Conservation (phyloP, 306 rosid species). For the Comarum palustre region DNA sequence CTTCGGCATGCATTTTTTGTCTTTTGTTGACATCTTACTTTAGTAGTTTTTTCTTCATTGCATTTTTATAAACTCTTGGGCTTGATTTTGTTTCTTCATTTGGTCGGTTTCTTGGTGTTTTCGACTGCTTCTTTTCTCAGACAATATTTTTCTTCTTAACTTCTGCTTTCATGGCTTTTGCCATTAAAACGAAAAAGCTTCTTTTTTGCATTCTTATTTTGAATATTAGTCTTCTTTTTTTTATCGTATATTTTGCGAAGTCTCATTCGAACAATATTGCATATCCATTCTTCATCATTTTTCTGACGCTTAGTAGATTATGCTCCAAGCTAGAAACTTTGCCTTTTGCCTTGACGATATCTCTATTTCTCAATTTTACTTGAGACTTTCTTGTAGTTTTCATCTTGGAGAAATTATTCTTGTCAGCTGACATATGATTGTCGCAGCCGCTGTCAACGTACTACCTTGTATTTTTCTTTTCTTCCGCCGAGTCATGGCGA, state of each 20-base stretch:
- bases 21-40: too few species aligned
- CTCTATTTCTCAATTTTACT: neutral
- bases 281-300: neutral
- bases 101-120: too few species aligned
- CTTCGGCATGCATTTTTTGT: too few species aligned
- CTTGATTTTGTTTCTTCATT: too few species aligned
- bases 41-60: too few species aligned
- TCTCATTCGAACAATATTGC: neutral
- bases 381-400: neutral
- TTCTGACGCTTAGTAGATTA: neutral
- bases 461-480: neutral
- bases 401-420: neutral
- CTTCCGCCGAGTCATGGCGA: neutral
- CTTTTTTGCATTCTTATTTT: too few species aligned
- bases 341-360: neutral
- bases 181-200: too few species aligned
- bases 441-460: neutral
- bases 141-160: too few species aligned
- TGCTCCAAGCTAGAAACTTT: neutral
- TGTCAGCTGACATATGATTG: neutral
- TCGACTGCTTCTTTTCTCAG: too few species aligned
- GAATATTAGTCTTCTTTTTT: neutral
- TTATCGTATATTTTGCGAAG: neutral
- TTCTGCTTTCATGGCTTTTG: too few species aligned
- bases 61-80: too few species aligned